Percentiles rank a stretch among this genome's conserved stretches.
Evolutionary conservation across 192 early-diverging fungal species (phyloP).

Genomic region (Coemansia reversa): DNA sequence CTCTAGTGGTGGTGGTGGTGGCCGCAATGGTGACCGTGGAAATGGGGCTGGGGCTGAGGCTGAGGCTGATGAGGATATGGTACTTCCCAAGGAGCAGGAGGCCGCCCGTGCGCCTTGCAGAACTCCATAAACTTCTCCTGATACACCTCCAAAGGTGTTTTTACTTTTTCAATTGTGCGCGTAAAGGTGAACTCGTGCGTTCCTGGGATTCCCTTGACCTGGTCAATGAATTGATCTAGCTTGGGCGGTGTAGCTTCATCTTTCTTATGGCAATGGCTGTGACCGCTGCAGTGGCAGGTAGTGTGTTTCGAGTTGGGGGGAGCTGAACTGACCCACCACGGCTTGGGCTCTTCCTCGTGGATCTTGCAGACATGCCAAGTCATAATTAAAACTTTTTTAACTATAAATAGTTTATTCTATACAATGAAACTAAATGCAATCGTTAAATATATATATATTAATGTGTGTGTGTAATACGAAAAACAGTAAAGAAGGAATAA

Average conservation of each 20-base stretch:
- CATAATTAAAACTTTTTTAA: neutral
- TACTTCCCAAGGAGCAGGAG: neutral
- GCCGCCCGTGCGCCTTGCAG: neutral
- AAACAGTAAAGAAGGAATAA: neutral
- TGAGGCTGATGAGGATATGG: conserved; percentile 9
- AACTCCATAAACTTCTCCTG: conserved; percentile 4
- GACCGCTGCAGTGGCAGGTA: neutral
- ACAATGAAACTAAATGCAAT: neutral
- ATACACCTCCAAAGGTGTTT: neutral
- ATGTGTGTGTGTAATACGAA: neutral
- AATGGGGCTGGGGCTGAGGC: neutral
- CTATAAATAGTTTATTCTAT: neutral
- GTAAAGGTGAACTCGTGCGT: conserved; percentile 15
- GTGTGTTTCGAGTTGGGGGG: neutral
- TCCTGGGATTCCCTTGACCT: conserved; percentile 18
- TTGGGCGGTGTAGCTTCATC: neutral
- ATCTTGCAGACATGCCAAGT: neutral
- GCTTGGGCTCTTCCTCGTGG: neutral
- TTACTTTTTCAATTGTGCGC: conserved; percentile 7
- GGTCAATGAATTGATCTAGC: conserved; percentile 2
- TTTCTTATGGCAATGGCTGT: neutral
- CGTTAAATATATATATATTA: neutral
- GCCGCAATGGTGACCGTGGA: conserved; percentile 7
- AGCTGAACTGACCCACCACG: neutral
- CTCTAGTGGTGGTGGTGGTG: conserved; percentile 2